These are phyloP conservation scores for Vigna radiata DNA, from an alignment of 306 rosid genomes.

Conservation along the genomic window DNA sequence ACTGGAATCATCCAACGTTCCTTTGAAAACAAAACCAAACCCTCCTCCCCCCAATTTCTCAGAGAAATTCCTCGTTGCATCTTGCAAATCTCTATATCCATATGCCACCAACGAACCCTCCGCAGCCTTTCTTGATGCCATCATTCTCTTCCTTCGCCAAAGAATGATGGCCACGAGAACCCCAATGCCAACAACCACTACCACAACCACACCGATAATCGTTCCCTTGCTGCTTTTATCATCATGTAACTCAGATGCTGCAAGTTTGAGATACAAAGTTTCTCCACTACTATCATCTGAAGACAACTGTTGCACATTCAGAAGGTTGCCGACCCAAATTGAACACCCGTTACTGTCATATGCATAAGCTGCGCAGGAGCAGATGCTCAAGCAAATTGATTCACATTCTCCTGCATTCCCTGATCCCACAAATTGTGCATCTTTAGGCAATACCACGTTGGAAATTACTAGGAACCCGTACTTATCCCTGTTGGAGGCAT, in stretches of 20 bases:
- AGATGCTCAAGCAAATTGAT: conserved; percentile 46
- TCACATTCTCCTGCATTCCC: conserved; percentile 49
- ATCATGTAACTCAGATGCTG: conserved; percentile 58
- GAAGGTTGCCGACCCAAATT: conserved; percentile 51
- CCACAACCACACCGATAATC: conserved; percentile 48
- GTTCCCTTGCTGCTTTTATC: conserved; percentile 33
- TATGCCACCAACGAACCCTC: conserved; percentile 59
- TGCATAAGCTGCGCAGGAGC: conserved; percentile 60
- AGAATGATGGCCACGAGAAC: conserved; percentile 42
- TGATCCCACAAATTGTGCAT: conserved; percentile 8
- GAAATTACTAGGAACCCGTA: conserved; percentile 36
- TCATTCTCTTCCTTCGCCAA: conserved; percentile 43
- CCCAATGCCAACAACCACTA: conserved; percentile 37
- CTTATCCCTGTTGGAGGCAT: conserved; percentile 21
- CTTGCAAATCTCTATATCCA: conserved; percentile 59
- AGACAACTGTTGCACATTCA: conserved; percentile 50
- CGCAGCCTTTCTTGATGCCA: conserved; percentile 20
- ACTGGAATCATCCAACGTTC: conserved; percentile 65
- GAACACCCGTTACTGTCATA: conserved; percentile 48
- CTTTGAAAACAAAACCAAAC: conserved; percentile 87
- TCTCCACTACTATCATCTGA: conserved; percentile 49
- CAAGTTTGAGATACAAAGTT: conserved; percentile 56
- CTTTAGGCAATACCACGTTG: conserved; percentile 41
- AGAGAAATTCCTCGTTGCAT: conserved; percentile 67
- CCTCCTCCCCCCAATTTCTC: conserved; percentile 93